Evolutionary conservation across 2,329 filamentous ascomycete species (phyloP), one percentile per base, ranked within the genome.

Genomic region (Ophiocordyceps robertsii): DNA sequence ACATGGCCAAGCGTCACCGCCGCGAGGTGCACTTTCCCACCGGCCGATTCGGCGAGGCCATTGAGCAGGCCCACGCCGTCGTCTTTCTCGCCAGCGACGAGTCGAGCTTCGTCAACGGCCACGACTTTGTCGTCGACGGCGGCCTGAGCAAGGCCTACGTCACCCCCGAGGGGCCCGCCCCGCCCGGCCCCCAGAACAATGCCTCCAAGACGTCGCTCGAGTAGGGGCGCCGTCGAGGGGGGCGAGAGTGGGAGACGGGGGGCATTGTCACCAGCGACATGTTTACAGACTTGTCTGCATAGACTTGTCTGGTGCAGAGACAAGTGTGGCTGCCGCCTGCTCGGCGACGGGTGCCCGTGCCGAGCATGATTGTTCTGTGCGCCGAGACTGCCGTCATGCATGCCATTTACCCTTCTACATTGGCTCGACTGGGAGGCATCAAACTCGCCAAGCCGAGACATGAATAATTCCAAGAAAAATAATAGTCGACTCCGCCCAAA

Each of bases 81-180:
- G 59, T 95, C 8, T 94, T 94, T 67, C 65, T 94, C 46, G 87
- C 87, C 9, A 88, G 81, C 50, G 87, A 94, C 52, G 87, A 94
- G 69, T 80, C 82, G 56, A 86, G 83, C 68, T 94, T 93, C 54
- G 84, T 94, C 56, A 94, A 92, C 50, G 88, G 84, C 11, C 82
- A 79, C 45, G 92, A 96, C 59, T 94, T 96, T 66, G 82, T 94
- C 5, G 88, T 96, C 24, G 92, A 98, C 56, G 92, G 92, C 45
- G 90, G 90, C 46, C 86, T 98, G 85, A 90, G 80, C 55, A 95
- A 84, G 72, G 85, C 88, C 37, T 96, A 95, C 62, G 78, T 83
- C 27, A 83, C 79, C 1, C 66, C 79, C 2, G 77, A 82, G 62
- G 79, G 79, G 4, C 67, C 73, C 13, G 57, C 76, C 9, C 51